Evolutionary conservation across 2,329 filamentous ascomycete species (phyloP).

Genomic region (Cladophialophora exuberans): DNA sequence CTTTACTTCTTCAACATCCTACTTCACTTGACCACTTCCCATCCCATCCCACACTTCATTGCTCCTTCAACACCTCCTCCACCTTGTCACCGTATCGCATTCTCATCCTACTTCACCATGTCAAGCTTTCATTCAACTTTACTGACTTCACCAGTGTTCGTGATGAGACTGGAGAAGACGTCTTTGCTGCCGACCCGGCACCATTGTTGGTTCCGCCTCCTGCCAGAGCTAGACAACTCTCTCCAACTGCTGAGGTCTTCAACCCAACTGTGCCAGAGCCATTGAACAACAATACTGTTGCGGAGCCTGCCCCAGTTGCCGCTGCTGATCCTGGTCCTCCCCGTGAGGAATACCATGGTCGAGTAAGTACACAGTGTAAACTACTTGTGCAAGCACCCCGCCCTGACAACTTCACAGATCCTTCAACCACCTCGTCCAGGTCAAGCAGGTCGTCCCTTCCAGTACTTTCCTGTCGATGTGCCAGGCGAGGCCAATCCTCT

Average conservation of each 20-base stretch:
- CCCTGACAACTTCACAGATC: constrained; percentile 1
- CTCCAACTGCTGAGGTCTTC: constrained; percentile 32
- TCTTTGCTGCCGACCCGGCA: too few relatives aligned
- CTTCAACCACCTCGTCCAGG: too few relatives aligned
- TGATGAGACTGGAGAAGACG: constrained; percentile 29
- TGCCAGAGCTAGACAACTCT: constrained; percentile 27
- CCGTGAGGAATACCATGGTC: background rate
- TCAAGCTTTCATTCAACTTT: too few relatives aligned
- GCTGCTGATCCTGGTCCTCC: constrained; percentile 1
- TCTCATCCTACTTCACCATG: too few relatives aligned
- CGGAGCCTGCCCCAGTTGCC: too few relatives aligned
- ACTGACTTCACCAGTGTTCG: constrained; percentile 32
- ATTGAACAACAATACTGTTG: constrained; percentile 6
- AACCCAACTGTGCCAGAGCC: constrained; percentile 14
- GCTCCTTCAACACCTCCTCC: too few relatives aligned
- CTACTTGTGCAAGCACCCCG: background rate
- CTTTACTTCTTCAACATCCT: too few relatives aligned
- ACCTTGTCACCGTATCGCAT: too few relatives aligned
- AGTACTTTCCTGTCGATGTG: background rate
- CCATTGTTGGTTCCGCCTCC: constrained; percentile 44
- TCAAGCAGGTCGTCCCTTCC: too few relatives aligned
- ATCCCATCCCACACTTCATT: too few relatives aligned
- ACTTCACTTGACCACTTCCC: too few relatives aligned
- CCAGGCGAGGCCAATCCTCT: background rate
- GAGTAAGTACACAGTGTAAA: constrained; percentile 6